These are phyloP conservation scores for Cairneyella variabilis DNA, from an alignment of 495 filamentous ascomycete genomes.

Conservation along the genomic window DNA sequence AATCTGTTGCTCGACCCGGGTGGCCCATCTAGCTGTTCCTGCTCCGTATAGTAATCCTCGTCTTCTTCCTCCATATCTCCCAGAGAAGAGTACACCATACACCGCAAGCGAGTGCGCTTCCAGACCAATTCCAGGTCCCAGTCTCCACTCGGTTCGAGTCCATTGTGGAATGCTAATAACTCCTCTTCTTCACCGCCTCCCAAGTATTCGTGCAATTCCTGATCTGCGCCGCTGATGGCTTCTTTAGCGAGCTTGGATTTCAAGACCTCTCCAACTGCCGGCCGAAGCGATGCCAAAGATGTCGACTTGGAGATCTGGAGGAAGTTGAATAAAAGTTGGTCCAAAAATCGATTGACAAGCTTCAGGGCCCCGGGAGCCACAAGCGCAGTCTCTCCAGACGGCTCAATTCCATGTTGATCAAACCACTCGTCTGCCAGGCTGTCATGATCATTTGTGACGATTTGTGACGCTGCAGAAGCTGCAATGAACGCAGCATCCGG, in stretches of 20 bases:
- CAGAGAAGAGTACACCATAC: constrained; percentile 96
- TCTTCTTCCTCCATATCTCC: constrained; percentile 98
- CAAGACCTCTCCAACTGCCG: constrained; percentile 81
- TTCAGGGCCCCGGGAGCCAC: constrained; percentile 73
- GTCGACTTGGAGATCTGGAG: constrained; percentile 77
- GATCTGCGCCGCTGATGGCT: constrained; percentile 82
- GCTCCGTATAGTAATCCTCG: constrained; percentile 77
- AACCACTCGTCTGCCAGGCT: constrained; percentile 62
- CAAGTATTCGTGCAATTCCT: constrained; percentile 85
- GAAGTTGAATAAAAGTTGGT: constrained; percentile 88
- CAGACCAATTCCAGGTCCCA: constrained; percentile 88
- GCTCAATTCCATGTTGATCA: constrained; percentile 59
- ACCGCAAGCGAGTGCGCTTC: constrained; percentile 86
- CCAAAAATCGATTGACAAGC: constrained; percentile 88
- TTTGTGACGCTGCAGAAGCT: constrained; percentile 81
- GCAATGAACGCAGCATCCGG: constrained; percentile 89
- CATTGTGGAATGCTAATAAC: constrained; percentile 48
- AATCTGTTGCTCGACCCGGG: constrained; percentile 41
- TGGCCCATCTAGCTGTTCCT: constrained; percentile 59
- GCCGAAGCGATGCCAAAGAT: constrained; percentile 70
- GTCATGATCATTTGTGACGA: constrained; percentile 84
- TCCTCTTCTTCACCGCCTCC: constrained; percentile 75
- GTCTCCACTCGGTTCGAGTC: constrained; percentile 47
- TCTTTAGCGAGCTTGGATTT: constrained; percentile 85
- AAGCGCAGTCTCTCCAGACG: constrained; percentile 61